phyloP scores from a whole-genome alignment of 371 early-diverging fungal species.

The Mortierella sp. region DNA sequence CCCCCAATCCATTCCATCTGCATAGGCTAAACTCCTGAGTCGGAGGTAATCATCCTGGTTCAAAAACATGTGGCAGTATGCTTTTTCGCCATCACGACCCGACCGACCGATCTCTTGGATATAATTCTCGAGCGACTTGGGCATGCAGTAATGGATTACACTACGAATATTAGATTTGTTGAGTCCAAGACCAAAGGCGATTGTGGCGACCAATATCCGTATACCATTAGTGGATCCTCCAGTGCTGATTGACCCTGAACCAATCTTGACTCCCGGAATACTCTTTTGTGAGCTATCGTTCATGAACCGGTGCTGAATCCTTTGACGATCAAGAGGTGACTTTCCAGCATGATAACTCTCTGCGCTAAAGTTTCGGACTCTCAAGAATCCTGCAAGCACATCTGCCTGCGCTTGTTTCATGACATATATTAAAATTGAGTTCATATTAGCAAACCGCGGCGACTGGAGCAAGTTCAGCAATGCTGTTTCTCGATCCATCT shows the following conservation, averaged over 20 bases:
- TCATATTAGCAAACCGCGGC: constrained; percentile 58
- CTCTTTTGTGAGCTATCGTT: constrained; percentile 24
- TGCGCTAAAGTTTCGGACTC: constrained; percentile 70
- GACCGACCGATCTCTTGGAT: constrained; percentile 89
- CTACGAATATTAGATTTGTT: constrained; percentile 85
- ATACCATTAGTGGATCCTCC: constrained; percentile 35
- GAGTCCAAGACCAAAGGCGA: constrained; percentile 90
- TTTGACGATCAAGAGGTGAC: constrained; percentile 68
- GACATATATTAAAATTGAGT: constrained; percentile 74
- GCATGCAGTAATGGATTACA: constrained; percentile 86
- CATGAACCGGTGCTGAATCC: constrained; percentile 77
- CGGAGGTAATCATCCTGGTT: constrained; percentile 74
- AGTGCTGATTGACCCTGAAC: constrained; percentile 6
- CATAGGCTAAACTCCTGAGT: constrained; percentile 71
- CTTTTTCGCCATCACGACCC: constrained; percentile 81
- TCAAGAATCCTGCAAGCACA: constrained; percentile 68
- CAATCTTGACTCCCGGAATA: constrained; percentile 3
- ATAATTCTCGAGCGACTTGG: constrained; percentile 87
- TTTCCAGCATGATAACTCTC: constrained; percentile 88
- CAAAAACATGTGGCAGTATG: constrained; percentile 78
- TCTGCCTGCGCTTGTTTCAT: constrained; percentile 76
- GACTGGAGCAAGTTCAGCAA: constrained; percentile 63
- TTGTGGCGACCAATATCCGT: constrained; percentile 85
- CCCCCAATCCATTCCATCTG: constrained; percentile 66
- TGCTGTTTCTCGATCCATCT: constrained; percentile 58